Evolutionary conservation across 495 filamentous ascomycete genomes (phyloP), one percentile per base, ranked within the genome.

Genomic region (Pyrenula aspistea): DNA sequence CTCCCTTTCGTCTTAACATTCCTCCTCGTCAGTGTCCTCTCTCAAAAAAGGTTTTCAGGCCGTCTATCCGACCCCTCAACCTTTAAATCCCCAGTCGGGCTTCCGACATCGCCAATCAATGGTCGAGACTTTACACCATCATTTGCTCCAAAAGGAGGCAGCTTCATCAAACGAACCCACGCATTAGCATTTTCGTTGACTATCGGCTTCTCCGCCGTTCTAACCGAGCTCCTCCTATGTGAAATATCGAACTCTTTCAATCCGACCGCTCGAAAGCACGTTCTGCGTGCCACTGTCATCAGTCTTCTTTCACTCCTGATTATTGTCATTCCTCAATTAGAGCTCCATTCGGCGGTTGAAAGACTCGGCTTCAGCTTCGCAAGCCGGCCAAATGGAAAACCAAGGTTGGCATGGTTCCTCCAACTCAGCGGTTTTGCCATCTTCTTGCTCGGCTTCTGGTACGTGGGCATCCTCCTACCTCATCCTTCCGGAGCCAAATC

Each of bases 371-470:
- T 79, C 71, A 74, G 72, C 12, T 81, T 85, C 58, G 73, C 71
- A 52, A 68, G 66, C 47, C 72, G 58, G n/a, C 69, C 72, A 12
- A 76, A 70, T 53, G 76, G 76, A 15, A 71, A 65, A 25, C 56
- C 75, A 19, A 61, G 73, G 22, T 65, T 76, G 21, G 77, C 83
- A 49, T 85, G 83, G 79, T 59, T 76, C 2, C 59, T 86, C 55
- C 81, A 88, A 65, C 55, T 72, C n/a, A 56, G 61, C 2, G 74
- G 78, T 25, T 83, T 89, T 59, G 68, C 62, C 2, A 63, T 65
- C 53, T 92, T 86, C 86, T 67, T 91, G 51, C 67, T 73, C 47
- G 68, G 71, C 4, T 91, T 91, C 67, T 92, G 88, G 88, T 87
- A 78, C 60, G 65, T 88, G 20, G 88, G 87, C 10, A 75, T 78